A percentile compares a stretch with the other conserved stretches of the same genome.
phyloP scores from a whole-genome alignment of 1,139 yeast species.

The Yamadazyma jaroonii region DNA sequence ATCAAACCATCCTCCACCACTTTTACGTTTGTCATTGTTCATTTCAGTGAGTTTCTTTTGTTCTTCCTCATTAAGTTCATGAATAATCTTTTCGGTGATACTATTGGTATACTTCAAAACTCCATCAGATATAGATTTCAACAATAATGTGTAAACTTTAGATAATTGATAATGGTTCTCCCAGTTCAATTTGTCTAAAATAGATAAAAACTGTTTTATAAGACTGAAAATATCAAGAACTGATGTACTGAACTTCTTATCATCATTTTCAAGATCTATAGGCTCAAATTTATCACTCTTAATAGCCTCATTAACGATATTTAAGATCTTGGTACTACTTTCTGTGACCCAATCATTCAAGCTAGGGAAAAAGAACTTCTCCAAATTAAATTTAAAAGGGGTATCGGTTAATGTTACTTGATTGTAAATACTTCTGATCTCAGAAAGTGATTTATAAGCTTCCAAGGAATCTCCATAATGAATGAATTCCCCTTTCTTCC shows the following conservation, averaged over 20 bases:
- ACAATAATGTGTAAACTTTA: constrained; percentile 52
- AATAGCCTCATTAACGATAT: constrained; percentile 55
- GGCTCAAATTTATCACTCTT: constrained; percentile 57
- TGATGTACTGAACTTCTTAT: constrained; percentile 46
- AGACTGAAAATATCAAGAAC: constrained; percentile 67
- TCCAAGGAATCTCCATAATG: constrained; percentile 61
- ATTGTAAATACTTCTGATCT: constrained; percentile 50
- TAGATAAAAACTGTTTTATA: constrained; percentile 53
- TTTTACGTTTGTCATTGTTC: constrained; percentile 26
- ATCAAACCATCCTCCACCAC: constrained; percentile 37
- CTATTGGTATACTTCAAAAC: constrained; percentile 50
- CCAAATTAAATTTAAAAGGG: constrained; percentile 55
- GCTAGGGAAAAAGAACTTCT: constrained; percentile 57
- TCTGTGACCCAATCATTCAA: constrained; percentile 55
- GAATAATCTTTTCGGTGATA: constrained; percentile 44
- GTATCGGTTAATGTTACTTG: constrained; percentile 44
- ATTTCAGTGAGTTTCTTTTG: constrained; percentile 18
- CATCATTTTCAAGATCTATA: constrained; percentile 41
- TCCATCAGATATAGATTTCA: constrained; percentile 63
- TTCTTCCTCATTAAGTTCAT: constrained; percentile 47
- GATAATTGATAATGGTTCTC: constrained; percentile 59
- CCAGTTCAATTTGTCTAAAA: constrained; percentile 64
- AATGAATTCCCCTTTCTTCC: constrained; percentile 35
- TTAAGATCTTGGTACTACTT: constrained; percentile 46
- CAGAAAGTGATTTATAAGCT: constrained; percentile 54